A percentile compares a stretch with the other conserved stretches of the same genome.
Evolutionary conservation across 768 basidiomycete species (phyloP).

Genomic region (Auriscalpium microsporum): DNA sequence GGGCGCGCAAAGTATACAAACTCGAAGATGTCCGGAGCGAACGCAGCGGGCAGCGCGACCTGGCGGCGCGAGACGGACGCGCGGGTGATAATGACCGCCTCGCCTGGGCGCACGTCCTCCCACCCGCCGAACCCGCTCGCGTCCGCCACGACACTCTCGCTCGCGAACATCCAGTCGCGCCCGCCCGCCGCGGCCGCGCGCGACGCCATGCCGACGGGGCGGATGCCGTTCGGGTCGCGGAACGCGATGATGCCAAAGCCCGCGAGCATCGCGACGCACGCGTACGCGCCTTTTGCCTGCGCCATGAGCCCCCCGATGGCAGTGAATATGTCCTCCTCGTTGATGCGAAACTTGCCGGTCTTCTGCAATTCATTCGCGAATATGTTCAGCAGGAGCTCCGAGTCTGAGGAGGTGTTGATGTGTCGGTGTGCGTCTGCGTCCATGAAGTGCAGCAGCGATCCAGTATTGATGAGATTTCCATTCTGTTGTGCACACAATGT

Average conservation of each 20-base stretch:
- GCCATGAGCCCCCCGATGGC: conserved; percentile 86
- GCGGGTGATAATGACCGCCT: conserved; percentile 93
- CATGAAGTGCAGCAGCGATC: conserved; percentile 80
- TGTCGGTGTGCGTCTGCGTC: conserved; percentile 95
- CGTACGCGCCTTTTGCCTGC: conserved; percentile 88
- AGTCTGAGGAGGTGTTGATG: conserved; percentile 98
- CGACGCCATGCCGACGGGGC: conserved; percentile 82
- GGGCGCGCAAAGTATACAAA: conserved; percentile 98
- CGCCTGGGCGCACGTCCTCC: conserved; percentile 82
- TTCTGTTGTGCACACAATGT: conserved; percentile 46
- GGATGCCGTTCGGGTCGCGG: conserved; percentile 95
- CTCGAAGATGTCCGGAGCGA: conserved; percentile 98
- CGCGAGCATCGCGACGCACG: conserved; percentile 97
- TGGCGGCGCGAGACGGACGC: conserved; percentile 65
- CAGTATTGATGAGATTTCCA: conserved; percentile 94
- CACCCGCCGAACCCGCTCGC: conserved; percentile 86
- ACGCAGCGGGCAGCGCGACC: conserved; percentile 59
- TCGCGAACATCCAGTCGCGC: conserved; percentile 83
- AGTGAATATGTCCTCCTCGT: conserved; percentile 97
- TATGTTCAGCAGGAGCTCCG: conserved; percentile 93
- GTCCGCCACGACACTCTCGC: conserved; percentile 95
- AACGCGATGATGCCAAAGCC: conserved; percentile 98
- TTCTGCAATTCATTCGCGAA: conserved; percentile 97
- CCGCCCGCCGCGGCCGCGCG: conserved; percentile 48
- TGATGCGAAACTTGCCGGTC: conserved; percentile 98